Evolutionary conservation across 208 protist genomes (phyloP).

Genomic region (Trypanosoma lewisi): DNA sequence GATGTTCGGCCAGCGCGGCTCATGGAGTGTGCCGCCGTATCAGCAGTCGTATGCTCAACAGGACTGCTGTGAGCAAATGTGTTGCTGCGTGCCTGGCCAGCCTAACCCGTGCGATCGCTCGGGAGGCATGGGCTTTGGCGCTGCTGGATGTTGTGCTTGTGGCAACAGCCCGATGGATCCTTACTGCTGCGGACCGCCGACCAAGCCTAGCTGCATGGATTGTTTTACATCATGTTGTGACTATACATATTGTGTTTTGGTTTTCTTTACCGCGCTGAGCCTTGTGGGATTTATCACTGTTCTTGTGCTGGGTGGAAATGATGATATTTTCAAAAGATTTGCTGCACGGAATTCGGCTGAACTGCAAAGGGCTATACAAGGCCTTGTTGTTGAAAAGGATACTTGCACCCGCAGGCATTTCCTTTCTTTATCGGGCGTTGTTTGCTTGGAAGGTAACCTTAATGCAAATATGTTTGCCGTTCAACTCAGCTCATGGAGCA

Average conservation of each 20-base stretch:
- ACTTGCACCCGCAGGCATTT: slow-evolving; percentile 31
- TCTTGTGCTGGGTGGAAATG: slow-evolving; percentile 30
- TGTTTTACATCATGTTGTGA: slow-evolving; percentile 58
- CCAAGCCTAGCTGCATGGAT: slow-evolving; percentile 33
- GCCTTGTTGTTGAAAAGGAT: slow-evolving; percentile 26
- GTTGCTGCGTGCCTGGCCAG: background rate
- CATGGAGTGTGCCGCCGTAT: slow-evolving; percentile 16
- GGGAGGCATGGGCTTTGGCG: background rate
- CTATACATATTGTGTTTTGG: slow-evolving; percentile 60
- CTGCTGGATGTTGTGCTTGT: background rate
- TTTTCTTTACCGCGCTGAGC: slow-evolving; percentile 48
- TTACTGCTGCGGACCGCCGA: slow-evolving; percentile 49
- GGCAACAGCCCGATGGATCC: slow-evolving; percentile 40
- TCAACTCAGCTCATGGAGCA: slow-evolving; percentile 69
- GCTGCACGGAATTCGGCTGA: slow-evolving; percentile 26
- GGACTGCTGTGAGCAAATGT: slow-evolving; percentile 3
- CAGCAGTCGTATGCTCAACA: slow-evolving; percentile 8
- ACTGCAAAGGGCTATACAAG: slow-evolving; percentile 38
- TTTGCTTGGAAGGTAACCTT: slow-evolving; percentile 71
- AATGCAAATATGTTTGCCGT: slow-evolving; percentile 57
- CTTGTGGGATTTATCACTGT: slow-evolving; percentile 55
- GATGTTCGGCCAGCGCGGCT: slow-evolving; percentile 4
- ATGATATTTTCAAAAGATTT: slow-evolving; percentile 65
- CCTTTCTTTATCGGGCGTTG: slow-evolving; percentile 38
- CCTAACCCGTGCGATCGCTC: slow-evolving; percentile 12